Conservation (phyloP, 192 early-diverging fungal genomes). For the Gryganskiella cystojenkinii region DNA sequence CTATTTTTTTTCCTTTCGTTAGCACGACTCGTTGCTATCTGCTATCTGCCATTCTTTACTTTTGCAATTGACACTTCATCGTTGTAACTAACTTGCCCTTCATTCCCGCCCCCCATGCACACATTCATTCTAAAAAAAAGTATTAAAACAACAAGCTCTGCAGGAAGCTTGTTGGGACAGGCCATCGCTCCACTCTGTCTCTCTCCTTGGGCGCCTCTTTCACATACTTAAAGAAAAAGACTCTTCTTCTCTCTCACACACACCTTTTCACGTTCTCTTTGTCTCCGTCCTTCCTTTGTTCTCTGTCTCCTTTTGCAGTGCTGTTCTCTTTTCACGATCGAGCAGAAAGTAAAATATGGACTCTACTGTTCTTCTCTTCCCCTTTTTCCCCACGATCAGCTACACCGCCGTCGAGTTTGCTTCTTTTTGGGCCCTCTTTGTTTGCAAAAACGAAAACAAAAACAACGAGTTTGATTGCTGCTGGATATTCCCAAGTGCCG, state of each 20-base stretch:
- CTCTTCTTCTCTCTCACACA: not conserved
- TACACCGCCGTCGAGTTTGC: too few relatives aligned
- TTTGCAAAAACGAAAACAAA: too few relatives aligned
- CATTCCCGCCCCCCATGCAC: too few relatives aligned
- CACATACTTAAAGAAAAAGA: too few relatives aligned
- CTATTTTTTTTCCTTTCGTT: not conserved
- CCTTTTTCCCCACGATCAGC: not conserved
- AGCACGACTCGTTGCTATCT: not conserved
- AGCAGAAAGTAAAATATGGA: not conserved
- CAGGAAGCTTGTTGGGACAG: too few relatives aligned
- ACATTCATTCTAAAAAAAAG: too few relatives aligned
- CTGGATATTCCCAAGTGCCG: too few relatives aligned
- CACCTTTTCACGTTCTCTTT: not conserved
- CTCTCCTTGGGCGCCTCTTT: not conserved
- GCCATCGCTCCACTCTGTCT: not conserved
- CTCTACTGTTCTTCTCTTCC: not conserved
- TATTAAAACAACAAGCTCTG: too few relatives aligned
- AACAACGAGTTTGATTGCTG: too few relatives aligned
- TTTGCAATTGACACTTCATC: too few relatives aligned
- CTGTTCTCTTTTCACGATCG: not conserved
- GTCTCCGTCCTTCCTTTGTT: conserved; percentile 6
- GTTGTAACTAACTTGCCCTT: not conserved
- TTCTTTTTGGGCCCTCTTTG: too few relatives aligned
- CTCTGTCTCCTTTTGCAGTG: not conserved
- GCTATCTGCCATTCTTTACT: too few relatives aligned